phyloP scores from a whole-genome alignment of 2,329 filamentous ascomycete genomes.

The Pseudovirgaria hyperparasitica region DNA sequence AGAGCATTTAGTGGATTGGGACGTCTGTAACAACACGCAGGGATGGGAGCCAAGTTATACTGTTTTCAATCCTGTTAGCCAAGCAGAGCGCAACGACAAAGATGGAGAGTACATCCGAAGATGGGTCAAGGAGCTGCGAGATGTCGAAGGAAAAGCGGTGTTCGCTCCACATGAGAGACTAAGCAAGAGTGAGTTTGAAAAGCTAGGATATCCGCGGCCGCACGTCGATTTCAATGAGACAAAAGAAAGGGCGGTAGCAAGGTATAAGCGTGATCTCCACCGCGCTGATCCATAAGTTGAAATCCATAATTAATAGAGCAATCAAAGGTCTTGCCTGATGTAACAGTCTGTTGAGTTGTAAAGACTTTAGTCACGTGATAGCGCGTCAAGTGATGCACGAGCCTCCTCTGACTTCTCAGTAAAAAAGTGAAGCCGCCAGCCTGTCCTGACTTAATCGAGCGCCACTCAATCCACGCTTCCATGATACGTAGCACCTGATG shows the following conservation, averaged over 20 bases:
- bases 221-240: conserved; percentile 33
- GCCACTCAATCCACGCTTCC: too few species aligned
- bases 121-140: conserved; percentile 25
- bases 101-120: conserved; percentile 25
- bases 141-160: conserved; percentile 33
- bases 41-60: conserved; percentile 40
- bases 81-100: conserved; percentile 26
- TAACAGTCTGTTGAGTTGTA: too few species aligned
- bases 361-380: too few species aligned
- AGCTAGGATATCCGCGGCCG: conserved; percentile 32
- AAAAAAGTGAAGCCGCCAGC: too few species aligned
- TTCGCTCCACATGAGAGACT: conserved; percentile 35
- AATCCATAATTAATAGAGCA: too few species aligned
- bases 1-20: conserved; percentile 35
- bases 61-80: conserved; percentile 30
- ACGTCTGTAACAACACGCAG: conserved; percentile 38
- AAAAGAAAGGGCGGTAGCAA: conserved; percentile 28
- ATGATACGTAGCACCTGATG: too few species aligned
- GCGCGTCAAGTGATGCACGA: too few species aligned
- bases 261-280: conserved; percentile 32
- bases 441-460: too few species aligned
- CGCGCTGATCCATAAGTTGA: conserved; percentile 22
- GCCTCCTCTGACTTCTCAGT: too few species aligned
- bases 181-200: conserved; percentile 34
- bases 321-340: too few species aligned